Percentiles rank a stretch among this genome's conserved stretches.
phyloP scores from a whole-genome alignment of 257 asterid species.

The Prunella vulgaris region DNA sequence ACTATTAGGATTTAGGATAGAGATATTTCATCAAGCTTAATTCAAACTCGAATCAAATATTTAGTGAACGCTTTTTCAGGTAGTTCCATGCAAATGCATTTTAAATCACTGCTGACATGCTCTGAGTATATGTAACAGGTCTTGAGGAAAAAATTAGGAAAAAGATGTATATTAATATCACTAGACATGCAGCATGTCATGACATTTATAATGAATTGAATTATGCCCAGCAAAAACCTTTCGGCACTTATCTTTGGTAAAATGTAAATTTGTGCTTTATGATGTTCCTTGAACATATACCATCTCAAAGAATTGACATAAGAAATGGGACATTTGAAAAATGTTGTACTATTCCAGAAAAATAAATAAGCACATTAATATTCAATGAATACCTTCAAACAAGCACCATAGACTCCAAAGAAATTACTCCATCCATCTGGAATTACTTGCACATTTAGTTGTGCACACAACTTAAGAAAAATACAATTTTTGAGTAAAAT shows the following conservation, averaged over 20 bases:
- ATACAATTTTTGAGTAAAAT: too few species aligned
- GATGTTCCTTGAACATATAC: background rate
- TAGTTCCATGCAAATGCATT: constrained; percentile 4
- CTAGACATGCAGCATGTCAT: background rate
- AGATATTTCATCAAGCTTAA: background rate
- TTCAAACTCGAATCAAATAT: background rate
- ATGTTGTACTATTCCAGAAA: background rate
- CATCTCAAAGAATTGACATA: background rate
- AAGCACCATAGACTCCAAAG: background rate
- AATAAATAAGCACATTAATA: background rate
- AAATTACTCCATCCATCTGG: too few species aligned
- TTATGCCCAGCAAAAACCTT: background rate
- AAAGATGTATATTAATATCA: background rate
- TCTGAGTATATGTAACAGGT: background rate
- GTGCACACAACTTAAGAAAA: too few species aligned
- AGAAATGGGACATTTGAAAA: too few species aligned
- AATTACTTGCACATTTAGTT: too few species aligned
- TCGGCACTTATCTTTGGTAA: background rate
- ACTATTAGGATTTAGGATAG: constrained; percentile 39
- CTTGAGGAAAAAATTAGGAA: background rate
- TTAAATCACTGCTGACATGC: background rate
- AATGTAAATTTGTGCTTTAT: background rate
- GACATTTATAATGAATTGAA: background rate
- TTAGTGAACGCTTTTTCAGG: background rate
- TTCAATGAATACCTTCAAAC: background rate